A percentile compares a stretch with the other conserved stretches of the same genome.
Conservation (phyloP, 192 early-diverging fungal species). For the Lunasporangiospora selenospora region DNA sequence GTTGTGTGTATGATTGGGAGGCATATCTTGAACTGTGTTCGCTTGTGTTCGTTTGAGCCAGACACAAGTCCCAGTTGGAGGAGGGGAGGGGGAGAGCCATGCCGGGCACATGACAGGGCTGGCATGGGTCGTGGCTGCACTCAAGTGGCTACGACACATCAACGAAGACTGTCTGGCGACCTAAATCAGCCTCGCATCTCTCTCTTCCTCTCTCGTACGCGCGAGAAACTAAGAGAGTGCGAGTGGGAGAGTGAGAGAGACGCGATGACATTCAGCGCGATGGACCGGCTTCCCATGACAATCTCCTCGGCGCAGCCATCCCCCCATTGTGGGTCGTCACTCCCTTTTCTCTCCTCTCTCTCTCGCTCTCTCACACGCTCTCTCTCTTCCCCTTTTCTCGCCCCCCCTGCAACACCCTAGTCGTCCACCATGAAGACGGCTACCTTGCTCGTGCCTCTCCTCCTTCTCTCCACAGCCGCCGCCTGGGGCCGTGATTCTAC, state of each 20-base stretch:
- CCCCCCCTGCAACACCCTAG: neutral
- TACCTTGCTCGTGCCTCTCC: conserved; percentile 6
- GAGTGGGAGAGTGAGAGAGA: neutral
- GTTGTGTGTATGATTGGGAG: no score
- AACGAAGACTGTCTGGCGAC: no score
- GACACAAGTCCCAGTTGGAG: no score
- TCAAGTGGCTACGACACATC: no score
- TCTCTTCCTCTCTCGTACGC: no score
- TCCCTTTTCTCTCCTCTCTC: neutral
- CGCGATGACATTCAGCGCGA: neutral
- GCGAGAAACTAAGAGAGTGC: conserved; percentile 2
- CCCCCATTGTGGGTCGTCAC: neutral
- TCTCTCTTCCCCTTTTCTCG: no score
- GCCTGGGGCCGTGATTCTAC: conserved; percentile 25
- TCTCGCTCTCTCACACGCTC: neutral
- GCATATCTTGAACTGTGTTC: no score
- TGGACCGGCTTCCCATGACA: neutral
- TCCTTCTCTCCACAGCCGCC: conserved; percentile 13
- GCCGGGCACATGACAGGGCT: no score
- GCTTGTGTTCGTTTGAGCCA: no score
- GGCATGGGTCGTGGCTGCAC: no score
- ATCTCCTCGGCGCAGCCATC: neutral
- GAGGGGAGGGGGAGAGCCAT: no score
- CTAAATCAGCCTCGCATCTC: no score
- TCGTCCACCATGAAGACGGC: conserved; percentile 12